Base-by-base conservation (phyloP, 371 early-diverging fungal species). In the Mortierella sp. region DNA sequence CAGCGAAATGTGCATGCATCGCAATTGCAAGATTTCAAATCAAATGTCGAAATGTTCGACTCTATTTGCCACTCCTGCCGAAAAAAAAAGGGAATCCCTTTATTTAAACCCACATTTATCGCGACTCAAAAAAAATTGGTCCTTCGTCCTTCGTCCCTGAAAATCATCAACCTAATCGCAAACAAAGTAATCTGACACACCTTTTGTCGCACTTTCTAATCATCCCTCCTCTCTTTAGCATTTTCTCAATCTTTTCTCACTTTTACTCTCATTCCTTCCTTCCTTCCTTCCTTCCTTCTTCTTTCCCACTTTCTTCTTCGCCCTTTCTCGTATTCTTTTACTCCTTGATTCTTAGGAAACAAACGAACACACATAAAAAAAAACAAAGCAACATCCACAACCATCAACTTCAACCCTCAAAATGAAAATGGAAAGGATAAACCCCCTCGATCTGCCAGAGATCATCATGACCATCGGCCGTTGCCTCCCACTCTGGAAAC, bases 401-500 rank as follows among this genome's bases (percentile, higher is more conserved):
- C 34, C 34, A 16, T 8, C 38, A 16, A 16, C 3, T 10, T 6
- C 38, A 21, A 5, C 10, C 21, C 14, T 6, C 7, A 9, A 58
- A 38, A 68, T 68, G 68, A 72, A 72, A 6, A 77, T 75, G 72
- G 75, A 75, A 28, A 47, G 28, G 50, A 44, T 68, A 45, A 72
- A 84, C 50, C 84, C 81, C 14, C 71, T 84, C 68, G 58, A 76
- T 60, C 76, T 84, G 70, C 84, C 84, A 21, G 84, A 84, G 71
- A 84, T 84, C 76, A 73, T 84, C 70, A 75, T 81, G 21, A 72
- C 70, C 60, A 50, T 84, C 44, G 84, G 78, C n/a, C 76, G 48
- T 38, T 84, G 26, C 45, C 76, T 84, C 45, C 84, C 84, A 0
- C 84, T 80, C 71, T 84, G 84, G 84, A 81, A 84, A 45, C 73